A percentile compares a stretch with the other conserved stretches of the same genome.
phyloP scores from a whole-genome alignment of 495 filamentous ascomycete species.

The Aspergillus ostianus region DNA sequence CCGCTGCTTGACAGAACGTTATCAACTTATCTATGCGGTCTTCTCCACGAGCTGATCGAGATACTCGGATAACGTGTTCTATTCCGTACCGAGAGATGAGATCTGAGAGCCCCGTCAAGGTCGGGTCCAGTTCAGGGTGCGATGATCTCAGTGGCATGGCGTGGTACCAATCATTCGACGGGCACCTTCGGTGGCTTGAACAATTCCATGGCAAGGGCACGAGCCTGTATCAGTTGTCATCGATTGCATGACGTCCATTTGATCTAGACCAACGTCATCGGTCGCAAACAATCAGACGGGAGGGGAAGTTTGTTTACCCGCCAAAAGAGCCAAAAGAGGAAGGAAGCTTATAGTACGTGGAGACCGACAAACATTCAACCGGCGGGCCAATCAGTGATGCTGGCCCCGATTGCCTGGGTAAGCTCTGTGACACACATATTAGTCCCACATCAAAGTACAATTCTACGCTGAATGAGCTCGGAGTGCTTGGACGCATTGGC shows the following conservation, averaged over 20 bases:
- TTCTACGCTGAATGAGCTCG: no score
- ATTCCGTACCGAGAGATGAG: no score
- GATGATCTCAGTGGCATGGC: not conserved
- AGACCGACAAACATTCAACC: not conserved
- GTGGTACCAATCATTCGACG: not conserved
- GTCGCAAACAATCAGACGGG: not conserved
- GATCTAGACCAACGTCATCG: not conserved
- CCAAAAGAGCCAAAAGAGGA: no score
- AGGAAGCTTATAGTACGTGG: not conserved
- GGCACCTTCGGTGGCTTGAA: not conserved
- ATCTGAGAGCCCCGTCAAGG: no score
- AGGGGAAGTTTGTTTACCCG: not conserved
- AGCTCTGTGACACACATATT: no score
- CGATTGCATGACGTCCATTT: not conserved
- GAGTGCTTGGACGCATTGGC: no score
- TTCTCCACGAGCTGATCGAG: not conserved
- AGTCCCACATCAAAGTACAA: no score
- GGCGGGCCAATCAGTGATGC: no score
- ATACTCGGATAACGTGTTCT: no score
- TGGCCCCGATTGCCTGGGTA: no score
- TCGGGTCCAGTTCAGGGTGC: not conserved
- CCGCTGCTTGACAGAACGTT: not conserved
- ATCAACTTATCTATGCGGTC: not conserved
- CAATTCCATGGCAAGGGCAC: not conserved
- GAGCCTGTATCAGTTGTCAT: not conserved